phyloP scores from a whole-genome alignment of 768 basidiomycete species.

The Russula abietina region DNA sequence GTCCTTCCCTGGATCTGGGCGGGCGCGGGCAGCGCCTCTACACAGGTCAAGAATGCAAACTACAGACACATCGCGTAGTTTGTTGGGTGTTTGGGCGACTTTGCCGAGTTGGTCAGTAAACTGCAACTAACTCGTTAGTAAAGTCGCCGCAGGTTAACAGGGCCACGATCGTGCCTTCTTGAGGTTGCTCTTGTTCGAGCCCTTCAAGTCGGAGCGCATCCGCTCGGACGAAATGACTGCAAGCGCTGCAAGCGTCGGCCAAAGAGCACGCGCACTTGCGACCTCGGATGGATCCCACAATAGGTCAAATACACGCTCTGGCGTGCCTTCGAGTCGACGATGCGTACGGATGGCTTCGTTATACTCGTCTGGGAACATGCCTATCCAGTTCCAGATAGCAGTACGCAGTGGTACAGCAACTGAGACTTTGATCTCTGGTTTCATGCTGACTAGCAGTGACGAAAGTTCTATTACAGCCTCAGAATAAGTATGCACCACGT shows the following conservation, averaged over 20 bases:
- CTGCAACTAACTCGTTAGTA: conserved; percentile 33
- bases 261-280: conserved; percentile 48
- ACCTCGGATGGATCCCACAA: conserved; percentile 44
- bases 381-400: conserved; percentile 90
- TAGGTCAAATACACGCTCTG: conserved; percentile 83
- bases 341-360: conserved; percentile 60
- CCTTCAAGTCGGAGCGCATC: conserved; percentile 44
- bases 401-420: conserved; percentile 67
- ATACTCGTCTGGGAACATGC: conserved; percentile 70
- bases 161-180: conserved; percentile 16
- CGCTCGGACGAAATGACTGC: conserved; percentile 67
- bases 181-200: conserved; percentile 23
- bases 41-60: conserved; percentile 75
- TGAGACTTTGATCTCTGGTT: conserved; percentile 61
- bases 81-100: conserved; percentile 38
- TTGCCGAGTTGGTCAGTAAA: conserved; percentile 61
- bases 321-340: conserved; percentile 66
- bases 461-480: conserved; percentile 53
- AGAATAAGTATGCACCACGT: conserved; percentile 4
- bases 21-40: conserved; percentile 54
- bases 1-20: conserved; percentile 42
- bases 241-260: conserved; percentile 77
- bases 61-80: conserved; percentile 59
- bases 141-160: not conserved
- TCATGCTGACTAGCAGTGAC: conserved; percentile 78